These are phyloP conservation scores for Trametes elegans DNA, from an alignment of 768 basidiomycete species.

Conservation along the genomic window DNA sequence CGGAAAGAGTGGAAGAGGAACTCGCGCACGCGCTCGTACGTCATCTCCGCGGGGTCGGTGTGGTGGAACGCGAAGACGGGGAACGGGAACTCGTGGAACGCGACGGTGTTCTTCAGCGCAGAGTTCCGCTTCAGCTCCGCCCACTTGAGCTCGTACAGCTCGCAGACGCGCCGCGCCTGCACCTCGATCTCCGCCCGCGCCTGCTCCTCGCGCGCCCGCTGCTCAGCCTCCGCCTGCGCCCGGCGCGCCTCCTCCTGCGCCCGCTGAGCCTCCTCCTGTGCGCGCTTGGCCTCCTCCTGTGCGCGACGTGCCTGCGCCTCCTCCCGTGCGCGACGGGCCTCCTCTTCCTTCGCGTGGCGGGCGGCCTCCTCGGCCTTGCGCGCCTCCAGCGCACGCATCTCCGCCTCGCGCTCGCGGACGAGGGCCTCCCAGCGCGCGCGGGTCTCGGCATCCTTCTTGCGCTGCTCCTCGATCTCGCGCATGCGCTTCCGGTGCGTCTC, in stretches of 20 bases:
- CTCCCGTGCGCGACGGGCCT: background rate
- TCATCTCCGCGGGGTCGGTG: constrained; percentile 33
- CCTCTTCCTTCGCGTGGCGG: background rate
- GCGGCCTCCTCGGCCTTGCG: background rate
- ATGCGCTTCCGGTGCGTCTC: background rate
- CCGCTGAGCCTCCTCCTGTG: background rate
- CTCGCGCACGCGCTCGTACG: constrained; percentile 30
- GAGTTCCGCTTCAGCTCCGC: constrained; percentile 11
- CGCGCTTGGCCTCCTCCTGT: background rate
- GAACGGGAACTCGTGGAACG: constrained; percentile 39
- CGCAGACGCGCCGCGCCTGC: background rate
- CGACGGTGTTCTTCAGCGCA: constrained; percentile 18
- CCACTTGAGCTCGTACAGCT: constrained; percentile 18
- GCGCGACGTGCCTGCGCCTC: background rate
- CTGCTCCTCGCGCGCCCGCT: background rate
- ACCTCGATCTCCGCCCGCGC: background rate
- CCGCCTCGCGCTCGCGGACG: constrained; percentile 2
- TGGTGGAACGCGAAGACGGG: constrained; percentile 32
- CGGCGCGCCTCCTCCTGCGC: background rate
- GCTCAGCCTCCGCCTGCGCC: background rate
- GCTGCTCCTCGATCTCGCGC: background rate
- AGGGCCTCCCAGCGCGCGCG: background rate
- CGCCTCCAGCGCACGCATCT: constrained; percentile 1
- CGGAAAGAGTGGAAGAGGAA: constrained; percentile 43
- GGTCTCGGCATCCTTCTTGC: background rate